Percentiles rank a stretch among this genome's conserved stretches.
phyloP scores from a whole-genome alignment of 805 yeast genomes.

The Candida sithepensis region DNA sequence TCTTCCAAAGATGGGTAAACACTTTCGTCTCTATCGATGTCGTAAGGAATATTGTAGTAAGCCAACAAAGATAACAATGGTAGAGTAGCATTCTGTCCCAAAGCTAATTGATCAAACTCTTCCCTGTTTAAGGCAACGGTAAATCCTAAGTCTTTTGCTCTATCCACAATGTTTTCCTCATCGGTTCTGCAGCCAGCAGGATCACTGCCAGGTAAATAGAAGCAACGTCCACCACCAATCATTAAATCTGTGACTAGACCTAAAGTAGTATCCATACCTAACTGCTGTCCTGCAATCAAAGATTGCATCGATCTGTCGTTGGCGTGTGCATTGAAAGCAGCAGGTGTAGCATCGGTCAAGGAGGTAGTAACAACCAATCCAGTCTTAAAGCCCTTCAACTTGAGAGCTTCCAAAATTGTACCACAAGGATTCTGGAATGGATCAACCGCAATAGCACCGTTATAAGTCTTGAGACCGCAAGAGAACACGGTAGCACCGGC shows the following conservation, averaged over 20 bases:
- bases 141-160: slow-evolving; percentile 63
- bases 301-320: slow-evolving; percentile 76
- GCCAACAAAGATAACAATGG: slow-evolving; percentile 80
- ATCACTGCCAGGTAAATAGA: slow-evolving; percentile 53
- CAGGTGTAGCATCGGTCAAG: slow-evolving; percentile 94
- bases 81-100: slow-evolving; percentile 61
- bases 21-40: slow-evolving; percentile 62
- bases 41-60: slow-evolving; percentile 77
- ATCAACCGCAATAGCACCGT: slow-evolving; percentile 88
- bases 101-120: slow-evolving; percentile 52
- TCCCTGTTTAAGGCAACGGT: slow-evolving; percentile 55
- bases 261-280: slow-evolving; percentile 70
- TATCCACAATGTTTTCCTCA: slow-evolving; percentile 59
- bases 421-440: slow-evolving; percentile 75
- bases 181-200: slow-evolving; percentile 71
- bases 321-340: slow-evolving; percentile 80
- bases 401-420: slow-evolving; percentile 83
- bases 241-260: slow-evolving; percentile 80
- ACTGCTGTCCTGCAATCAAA: slow-evolving; percentile 80
- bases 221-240: slow-evolving; percentile 90
- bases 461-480: slow-evolving; percentile 78
- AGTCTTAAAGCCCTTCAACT: slow-evolving; percentile 72
- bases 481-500: slow-evolving; percentile 97
- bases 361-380: slow-evolving; percentile 92
- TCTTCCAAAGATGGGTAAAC: slow-evolving; percentile 77